Evolutionary conservation across 1,139 yeast species (phyloP).

Genomic region (Saccharomyces hybrid): DNA sequence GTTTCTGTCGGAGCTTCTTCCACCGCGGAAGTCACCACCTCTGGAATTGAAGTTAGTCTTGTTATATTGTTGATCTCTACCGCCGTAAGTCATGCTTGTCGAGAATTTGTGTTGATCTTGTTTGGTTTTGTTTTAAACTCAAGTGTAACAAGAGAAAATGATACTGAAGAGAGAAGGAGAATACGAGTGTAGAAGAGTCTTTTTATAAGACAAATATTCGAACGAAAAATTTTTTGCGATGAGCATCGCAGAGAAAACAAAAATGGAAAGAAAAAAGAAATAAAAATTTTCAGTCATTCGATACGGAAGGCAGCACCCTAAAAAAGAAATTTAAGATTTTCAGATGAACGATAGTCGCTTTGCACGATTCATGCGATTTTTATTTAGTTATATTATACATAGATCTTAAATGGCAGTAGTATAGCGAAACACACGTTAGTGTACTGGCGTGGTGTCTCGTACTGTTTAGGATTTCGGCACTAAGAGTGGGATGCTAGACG

Average conservation of each 20-base stretch:
- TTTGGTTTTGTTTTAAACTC: conserved; percentile 1
- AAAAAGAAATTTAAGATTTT: background rate
- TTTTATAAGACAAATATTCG: background rate
- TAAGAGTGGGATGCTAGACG: background rate
- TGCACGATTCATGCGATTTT: background rate
- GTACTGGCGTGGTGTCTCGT: background rate
- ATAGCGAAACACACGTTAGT: background rate
- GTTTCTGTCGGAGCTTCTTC: conserved; percentile 36
- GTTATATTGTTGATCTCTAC: conserved; percentile 33
- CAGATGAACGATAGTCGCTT: background rate
- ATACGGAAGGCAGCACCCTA: background rate
- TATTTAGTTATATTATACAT: background rate
- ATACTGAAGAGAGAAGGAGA: background rate
- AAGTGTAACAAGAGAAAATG: background rate
- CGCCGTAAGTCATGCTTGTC: conserved; percentile 20
- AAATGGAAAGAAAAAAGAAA: background rate
- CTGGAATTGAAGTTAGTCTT: conserved; percentile 29
- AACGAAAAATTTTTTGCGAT: background rate
- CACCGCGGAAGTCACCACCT: conserved; percentile 37
- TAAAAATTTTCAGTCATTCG: background rate
- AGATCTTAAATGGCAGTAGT: background rate
- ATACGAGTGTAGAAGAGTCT: background rate
- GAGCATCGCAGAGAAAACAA: background rate
- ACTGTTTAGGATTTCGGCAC: background rate
- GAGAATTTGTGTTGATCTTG: background rate